Base-by-base conservation (phyloP, 202 grass and related monocot species). In the Setaria viridis region DNA sequence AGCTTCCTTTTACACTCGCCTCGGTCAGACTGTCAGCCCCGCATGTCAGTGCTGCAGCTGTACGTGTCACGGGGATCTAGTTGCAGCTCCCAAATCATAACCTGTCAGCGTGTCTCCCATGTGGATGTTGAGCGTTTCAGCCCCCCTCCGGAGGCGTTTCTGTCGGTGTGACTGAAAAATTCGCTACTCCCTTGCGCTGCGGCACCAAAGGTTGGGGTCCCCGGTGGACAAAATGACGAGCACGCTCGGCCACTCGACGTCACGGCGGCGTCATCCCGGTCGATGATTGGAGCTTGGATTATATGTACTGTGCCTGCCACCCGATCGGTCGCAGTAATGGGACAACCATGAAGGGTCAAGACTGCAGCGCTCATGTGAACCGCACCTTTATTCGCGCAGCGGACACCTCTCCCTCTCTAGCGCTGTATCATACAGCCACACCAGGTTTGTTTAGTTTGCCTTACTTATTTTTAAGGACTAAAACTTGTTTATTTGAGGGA, bases 311-410 rank as follows among this genome's bases (percentile, higher is more conserved):
- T 50, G 14, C 32, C 62, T 72, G 82, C 68, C n/a, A 46, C 66
- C 57, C n/a, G 54, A 62, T 62, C 41, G 9, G 80, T 10, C 11
- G 53, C 74, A 41, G 51, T 45, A 74, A 62, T 42, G 80, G 69
- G 85, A 86, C 84, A 82, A 55, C 69, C 67, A 39, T 2, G 8
- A 70, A 2, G 2, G 1, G 55, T 32, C 67, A 74, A 83, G 25
- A 70, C 51, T 21, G 64, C 1, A 45, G 84, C 2, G 82, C 2
- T 85, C 88, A 91, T 85, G 85, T 85, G 89, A 85, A 25, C 71
- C 33, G 4, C 3, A 43, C 20, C 62, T 77, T 82, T 67, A 50
- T 87, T 53, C 69, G 8, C 47, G 41, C 50, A 47, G 83, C 33
- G 25, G 25, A 25, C 25, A 25, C 25, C 25, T 25, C 25, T 25